Evolutionary conservation across 805 yeast species (phyloP).

Genomic region (Ogataea zsoltii): DNA sequence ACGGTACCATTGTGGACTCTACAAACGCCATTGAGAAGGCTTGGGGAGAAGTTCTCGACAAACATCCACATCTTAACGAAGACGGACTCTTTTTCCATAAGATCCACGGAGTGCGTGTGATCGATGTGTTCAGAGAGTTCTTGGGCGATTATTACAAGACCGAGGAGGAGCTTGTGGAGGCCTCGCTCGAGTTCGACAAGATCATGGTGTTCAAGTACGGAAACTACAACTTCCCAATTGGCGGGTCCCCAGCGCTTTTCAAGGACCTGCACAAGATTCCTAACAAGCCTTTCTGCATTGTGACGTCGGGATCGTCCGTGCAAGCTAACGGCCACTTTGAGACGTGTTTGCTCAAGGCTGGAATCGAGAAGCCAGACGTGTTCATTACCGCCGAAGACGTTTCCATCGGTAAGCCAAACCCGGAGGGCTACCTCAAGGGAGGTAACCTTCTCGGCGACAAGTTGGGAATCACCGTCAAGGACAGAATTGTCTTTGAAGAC

Average conservation of each 20-base stretch:
- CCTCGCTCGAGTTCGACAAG: slow-evolving; percentile 50
- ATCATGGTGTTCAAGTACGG: slow-evolving; percentile 73
- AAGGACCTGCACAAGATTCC: slow-evolving; percentile 44
- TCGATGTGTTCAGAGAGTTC: slow-evolving; percentile 71
- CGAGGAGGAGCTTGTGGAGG: slow-evolving; percentile 18
- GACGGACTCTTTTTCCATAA: slow-evolving; percentile 60
- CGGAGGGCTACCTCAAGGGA: slow-evolving; percentile 75
- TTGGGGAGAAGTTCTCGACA: slow-evolving; percentile 75
- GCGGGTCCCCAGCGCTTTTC: slow-evolving; percentile 71
- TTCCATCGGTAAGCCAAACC: slow-evolving; percentile 80
- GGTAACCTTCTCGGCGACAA: slow-evolving; percentile 45
- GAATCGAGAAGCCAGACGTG: slow-evolving; percentile 55
- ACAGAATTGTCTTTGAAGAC: slow-evolving; percentile 76
- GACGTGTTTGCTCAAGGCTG: slow-evolving; percentile 53
- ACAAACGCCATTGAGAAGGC: slow-evolving; percentile 80
- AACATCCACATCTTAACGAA: slow-evolving; percentile 50
- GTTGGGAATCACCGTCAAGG: slow-evolving; percentile 26
- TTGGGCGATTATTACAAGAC: slow-evolving; percentile 44
- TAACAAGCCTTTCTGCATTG: slow-evolving; percentile 76
- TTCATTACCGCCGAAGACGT: slow-evolving; percentile 85
- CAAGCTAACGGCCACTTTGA: slow-evolving; percentile 81
- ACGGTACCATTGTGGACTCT: slow-evolving; percentile 83
- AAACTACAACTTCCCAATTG: slow-evolving; percentile 69
- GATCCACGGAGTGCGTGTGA: slow-evolving; percentile 82
- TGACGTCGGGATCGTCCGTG: slow-evolving; percentile 77